These are phyloP conservation scores for Monilinia aucupariae DNA, from an alignment of 2,329 filamentous ascomycete genomes.

Conservation along the genomic window DNA sequence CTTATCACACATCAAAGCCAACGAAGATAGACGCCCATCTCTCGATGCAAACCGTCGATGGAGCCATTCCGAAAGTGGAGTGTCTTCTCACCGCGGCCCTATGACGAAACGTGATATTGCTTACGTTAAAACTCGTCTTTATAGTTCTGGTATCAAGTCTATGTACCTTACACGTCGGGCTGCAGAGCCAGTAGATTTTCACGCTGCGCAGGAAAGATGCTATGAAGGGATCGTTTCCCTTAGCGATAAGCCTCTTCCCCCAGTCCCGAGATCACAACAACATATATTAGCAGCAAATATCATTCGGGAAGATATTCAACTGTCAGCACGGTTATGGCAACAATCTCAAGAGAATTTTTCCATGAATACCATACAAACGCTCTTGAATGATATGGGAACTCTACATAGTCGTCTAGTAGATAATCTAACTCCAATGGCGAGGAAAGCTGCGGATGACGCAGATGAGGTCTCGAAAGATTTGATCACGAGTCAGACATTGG, in stretches of 20 bases:
- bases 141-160: slow-evolving; percentile 86
- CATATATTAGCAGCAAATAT: slow-evolving; percentile 49
- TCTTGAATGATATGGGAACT: slow-evolving; percentile 42
- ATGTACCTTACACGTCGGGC: slow-evolving; percentile 69
- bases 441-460: slow-evolving; percentile 67
- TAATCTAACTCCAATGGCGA: slow-evolving; percentile 53
- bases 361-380: slow-evolving; percentile 49
- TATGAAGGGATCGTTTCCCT: slow-evolving; percentile 30
- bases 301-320: slow-evolving; percentile 43
- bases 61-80: slow-evolving; percentile 45
- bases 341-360: slow-evolving; percentile 54
- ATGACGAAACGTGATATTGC: slow-evolving; percentile 70
- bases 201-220: slow-evolving; percentile 16
- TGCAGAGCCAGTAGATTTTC: slow-evolving; percentile 29
- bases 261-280: slow-evolving; percentile 29
- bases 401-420: slow-evolving; percentile 38
- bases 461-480: slow-evolving; percentile 74
- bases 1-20: slow-evolving; percentile 39
- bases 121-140: slow-evolving; percentile 68
- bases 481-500: slow-evolving; percentile 68
- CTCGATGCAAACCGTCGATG: slow-evolving; percentile 40
- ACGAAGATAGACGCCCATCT: slow-evolving; percentile 23
- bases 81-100: slow-evolving; percentile 37
- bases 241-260: slow-evolving; percentile 16
- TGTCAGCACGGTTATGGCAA: slow-evolving; percentile 47